Evolutionary conservation across 139 green algal species (phyloP).

Genomic region (Coelastrella sp.): DNA sequence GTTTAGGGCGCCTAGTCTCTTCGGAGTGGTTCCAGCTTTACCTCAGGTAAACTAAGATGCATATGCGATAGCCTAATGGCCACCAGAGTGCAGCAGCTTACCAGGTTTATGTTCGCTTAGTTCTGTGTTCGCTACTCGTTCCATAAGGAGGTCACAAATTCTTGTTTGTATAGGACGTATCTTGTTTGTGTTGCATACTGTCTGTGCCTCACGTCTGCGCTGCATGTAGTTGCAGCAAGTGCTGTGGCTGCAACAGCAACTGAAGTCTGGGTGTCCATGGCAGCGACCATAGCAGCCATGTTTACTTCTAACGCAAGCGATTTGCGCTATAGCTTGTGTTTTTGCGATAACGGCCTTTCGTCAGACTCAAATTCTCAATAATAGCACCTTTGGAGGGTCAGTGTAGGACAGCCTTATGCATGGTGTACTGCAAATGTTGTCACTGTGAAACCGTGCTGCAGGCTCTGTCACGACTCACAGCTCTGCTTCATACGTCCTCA

Average conservation of each 20-base stretch:
- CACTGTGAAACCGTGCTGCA: neutral
- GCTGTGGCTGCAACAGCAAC: neutral
- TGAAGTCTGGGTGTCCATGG: neutral
- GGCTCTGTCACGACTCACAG: neutral
- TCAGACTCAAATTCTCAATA: too few relatives aligned
- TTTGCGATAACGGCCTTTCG: too few relatives aligned
- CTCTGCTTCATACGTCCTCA: conserved; percentile 8
- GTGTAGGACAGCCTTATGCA: neutral
- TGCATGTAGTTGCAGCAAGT: too few relatives aligned
- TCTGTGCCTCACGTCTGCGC: too few relatives aligned
- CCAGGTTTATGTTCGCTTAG: conserved; percentile 9
- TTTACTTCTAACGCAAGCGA: too few relatives aligned
- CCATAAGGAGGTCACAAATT: neutral
- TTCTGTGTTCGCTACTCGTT: neutral
- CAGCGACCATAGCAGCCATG: too few relatives aligned
- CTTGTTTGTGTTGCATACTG: neutral
- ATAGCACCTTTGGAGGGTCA: too few relatives aligned
- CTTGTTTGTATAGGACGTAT: neutral
- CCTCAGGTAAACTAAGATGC: neutral
- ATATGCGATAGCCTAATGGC: neutral
- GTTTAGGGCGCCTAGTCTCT: neutral
- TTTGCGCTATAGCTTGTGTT: too few relatives aligned
- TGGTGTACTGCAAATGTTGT: neutral
- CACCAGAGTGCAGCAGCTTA: neutral
- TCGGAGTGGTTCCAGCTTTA: neutral